Evolutionary conservation across 2,329 filamentous ascomycete genomes (phyloP).

Genomic region (Penicillium sp.): DNA sequence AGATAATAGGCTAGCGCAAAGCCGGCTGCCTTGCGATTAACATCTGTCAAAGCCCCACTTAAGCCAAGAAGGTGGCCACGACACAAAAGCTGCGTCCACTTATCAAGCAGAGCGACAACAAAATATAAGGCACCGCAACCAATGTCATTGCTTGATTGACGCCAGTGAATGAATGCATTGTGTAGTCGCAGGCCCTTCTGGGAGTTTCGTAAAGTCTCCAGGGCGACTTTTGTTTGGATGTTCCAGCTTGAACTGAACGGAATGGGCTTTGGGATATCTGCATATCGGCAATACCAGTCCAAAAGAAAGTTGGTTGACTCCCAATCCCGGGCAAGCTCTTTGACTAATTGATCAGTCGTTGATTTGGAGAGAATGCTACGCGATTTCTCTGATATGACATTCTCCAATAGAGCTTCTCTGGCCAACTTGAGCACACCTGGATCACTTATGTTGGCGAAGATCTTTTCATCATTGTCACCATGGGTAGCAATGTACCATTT

Average conservation of each 20-base stretch:
- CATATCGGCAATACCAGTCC: conserved; percentile 54
- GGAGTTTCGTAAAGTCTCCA: conserved; percentile 54
- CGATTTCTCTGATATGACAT: conserved; percentile 47
- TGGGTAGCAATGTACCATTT: conserved; percentile 40
- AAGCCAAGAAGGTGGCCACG: conserved; percentile 47
- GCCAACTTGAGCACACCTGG: conserved; percentile 51
- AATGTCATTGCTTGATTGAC: conserved; percentile 57
- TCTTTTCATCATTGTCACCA: conserved; percentile 36
- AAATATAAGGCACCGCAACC: conserved; percentile 58
- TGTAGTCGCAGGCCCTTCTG: conserved; percentile 58
- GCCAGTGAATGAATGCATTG: conserved; percentile 60
- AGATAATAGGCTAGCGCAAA: conserved; percentile 61
- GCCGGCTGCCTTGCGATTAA: conserved; percentile 50
- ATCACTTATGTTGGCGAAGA: conserved; percentile 48
- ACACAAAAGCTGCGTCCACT: conserved; percentile 53
- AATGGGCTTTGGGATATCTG: conserved; percentile 51
- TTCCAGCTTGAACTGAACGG: conserved; percentile 60
- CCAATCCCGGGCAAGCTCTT: conserved; percentile 53
- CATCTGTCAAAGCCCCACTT: conserved; percentile 32
- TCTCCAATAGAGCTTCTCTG: conserved; percentile 46
- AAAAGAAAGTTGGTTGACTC: conserved; percentile 56
- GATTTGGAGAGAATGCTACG: conserved; percentile 46
- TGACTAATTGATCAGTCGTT: conserved; percentile 49
- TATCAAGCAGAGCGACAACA: conserved; percentile 56
- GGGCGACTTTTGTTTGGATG: conserved; percentile 56